Conservation (phyloP, 805 yeast genomes). For the Ogataea zsoltii region DNA sequence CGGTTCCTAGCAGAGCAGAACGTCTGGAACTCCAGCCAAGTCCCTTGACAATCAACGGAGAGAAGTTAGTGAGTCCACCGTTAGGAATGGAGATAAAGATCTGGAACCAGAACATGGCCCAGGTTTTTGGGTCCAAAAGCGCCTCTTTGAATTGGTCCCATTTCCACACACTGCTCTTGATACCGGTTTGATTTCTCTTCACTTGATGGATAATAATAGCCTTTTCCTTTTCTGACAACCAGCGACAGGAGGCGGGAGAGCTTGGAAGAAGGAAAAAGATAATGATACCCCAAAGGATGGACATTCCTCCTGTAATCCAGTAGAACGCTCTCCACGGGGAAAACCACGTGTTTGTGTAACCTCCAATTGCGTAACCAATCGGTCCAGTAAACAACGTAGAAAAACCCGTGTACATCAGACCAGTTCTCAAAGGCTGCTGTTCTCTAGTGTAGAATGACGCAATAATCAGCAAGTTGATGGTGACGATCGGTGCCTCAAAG, state of each 20-base stretch:
- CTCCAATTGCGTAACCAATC: slow-evolving; percentile 48
- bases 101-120: slow-evolving; percentile 47
- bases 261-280: slow-evolving; percentile 42
- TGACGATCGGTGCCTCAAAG: slow-evolving; percentile 54
- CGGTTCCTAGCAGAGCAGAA: slow-evolving; percentile 38
- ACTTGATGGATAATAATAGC: slow-evolving; percentile 54
- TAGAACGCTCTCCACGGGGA: slow-evolving; percentile 62
- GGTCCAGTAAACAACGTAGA: slow-evolving; percentile 51
- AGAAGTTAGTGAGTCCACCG: slow-evolving; percentile 57
- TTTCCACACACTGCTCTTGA: slow-evolving; percentile 56
- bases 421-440: slow-evolving; percentile 44
- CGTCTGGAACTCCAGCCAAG: slow-evolving; percentile 31
- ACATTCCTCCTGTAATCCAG: slow-evolving; percentile 58
- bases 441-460: slow-evolving; percentile 55
- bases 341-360: slow-evolving; percentile 39
- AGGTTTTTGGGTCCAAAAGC: slow-evolving; percentile 50
- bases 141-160: slow-evolving; percentile 58
- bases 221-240: slow-evolving; percentile 48
- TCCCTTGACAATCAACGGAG: slow-evolving; percentile 36
- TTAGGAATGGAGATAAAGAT: slow-evolving; percentile 53
- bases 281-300: slow-evolving; percentile 50
- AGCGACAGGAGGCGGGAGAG: slow-evolving; percentile 57
- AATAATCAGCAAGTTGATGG: slow-evolving; percentile 54
- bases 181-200: slow-evolving; percentile 59
- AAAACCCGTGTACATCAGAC: slow-evolving; percentile 43